phyloP scores from a whole-genome alignment of 1,284 basidiomycete species.

The Phellopilus nigrolimitatus region DNA sequence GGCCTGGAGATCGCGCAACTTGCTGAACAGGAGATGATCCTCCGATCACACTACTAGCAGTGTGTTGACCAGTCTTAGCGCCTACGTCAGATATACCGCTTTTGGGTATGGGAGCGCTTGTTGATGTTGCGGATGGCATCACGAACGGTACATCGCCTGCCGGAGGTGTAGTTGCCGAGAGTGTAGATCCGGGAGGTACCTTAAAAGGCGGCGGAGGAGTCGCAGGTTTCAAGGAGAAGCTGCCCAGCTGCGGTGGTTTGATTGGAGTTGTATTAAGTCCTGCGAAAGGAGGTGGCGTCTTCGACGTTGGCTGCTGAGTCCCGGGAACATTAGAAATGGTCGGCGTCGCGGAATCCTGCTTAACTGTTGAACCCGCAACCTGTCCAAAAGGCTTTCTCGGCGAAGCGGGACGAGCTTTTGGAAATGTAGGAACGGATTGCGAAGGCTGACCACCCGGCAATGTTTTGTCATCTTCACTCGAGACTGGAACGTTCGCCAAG shows the following conservation, averaged over 20 bases:
- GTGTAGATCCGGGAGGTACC: slow-evolving; percentile 7
- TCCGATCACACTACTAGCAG: not conserved
- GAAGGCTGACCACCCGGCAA: slow-evolving; percentile 15
- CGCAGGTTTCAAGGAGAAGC: not conserved
- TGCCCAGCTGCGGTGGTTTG: not conserved
- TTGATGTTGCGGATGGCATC: slow-evolving; percentile 12
- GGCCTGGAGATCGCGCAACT: not conserved
- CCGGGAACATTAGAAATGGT: not conserved
- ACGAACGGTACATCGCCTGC: slow-evolving; percentile 12
- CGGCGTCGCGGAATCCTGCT: slow-evolving; percentile 7
- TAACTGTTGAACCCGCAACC: not conserved
- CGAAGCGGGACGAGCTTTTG: slow-evolving; percentile 30
- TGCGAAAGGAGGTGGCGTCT: not conserved
- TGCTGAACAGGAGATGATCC: not conserved
- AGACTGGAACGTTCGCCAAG: slow-evolving; percentile 45
- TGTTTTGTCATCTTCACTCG: slow-evolving; percentile 34
- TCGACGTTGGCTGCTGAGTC: not conserved
- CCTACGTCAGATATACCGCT: not conserved
- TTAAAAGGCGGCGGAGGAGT: slow-evolving; percentile 12
- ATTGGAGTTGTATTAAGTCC: not conserved
- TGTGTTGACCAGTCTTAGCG: not conserved
- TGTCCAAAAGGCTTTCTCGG: slow-evolving; percentile 35
- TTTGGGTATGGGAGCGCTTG: not conserved
- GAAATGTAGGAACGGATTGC: slow-evolving; percentile 16
- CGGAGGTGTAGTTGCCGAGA: not conserved